Percentiles rank a stretch among this genome's conserved stretches.
These are phyloP conservation scores for Tuber brumale DNA, from an alignment of 495 filamentous ascomycete species.

Conservation along the genomic window DNA sequence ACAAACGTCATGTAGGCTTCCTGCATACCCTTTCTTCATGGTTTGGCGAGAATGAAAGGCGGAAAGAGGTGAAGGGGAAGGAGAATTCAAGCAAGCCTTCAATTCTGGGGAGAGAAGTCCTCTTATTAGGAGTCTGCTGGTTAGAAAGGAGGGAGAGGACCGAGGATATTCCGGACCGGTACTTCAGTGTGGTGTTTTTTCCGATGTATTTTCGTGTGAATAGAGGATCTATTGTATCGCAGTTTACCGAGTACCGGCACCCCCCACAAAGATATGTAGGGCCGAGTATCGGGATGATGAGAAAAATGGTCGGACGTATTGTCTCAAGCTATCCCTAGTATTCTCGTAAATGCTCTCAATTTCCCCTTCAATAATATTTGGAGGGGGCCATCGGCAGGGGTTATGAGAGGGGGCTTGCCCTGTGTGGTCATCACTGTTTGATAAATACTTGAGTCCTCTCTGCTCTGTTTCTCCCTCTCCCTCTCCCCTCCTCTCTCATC, in stretches of 20 bases:
- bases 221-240: not conserved
- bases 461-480: slow-evolving; percentile 5
- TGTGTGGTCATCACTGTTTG: slow-evolving; percentile 14
- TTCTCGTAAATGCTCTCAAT: not conserved
- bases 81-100: not conserved
- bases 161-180: not conserved
- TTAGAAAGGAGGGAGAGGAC: not conserved
- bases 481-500: slow-evolving; percentile 26
- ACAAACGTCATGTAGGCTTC: not conserved
- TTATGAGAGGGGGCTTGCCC: not conserved
- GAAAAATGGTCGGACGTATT: not conserved
- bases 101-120: not conserved
- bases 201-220: not conserved
- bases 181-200: not conserved
- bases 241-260: not conserved
- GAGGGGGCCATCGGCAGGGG: not conserved
- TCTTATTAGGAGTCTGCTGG: not conserved
- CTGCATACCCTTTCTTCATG: not conserved
- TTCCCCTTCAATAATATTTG: not conserved
- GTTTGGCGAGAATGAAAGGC: not conserved
- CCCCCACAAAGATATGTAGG: not conserved
- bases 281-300: not conserved
- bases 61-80: not conserved
- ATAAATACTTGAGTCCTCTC: slow-evolving; percentile 37
- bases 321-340: not conserved